phyloP scores from a whole-genome alignment of 345 rosid species.

The Diplotaxis tenuifolia region DNA sequence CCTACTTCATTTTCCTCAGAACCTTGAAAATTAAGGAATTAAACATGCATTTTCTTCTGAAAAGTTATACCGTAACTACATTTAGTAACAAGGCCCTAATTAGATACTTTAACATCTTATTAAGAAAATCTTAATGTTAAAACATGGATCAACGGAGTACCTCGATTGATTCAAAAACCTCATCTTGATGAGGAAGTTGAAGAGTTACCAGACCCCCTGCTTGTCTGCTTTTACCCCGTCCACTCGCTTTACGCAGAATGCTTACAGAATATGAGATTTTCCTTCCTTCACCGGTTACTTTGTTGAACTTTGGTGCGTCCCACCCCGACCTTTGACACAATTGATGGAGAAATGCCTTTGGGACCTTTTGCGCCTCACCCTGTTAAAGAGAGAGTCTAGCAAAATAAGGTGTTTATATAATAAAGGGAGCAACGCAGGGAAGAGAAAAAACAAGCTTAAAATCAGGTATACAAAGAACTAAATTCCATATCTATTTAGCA shows the following conservation, averaged over 20 bases:
- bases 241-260: slow-evolving; percentile 82
- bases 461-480: neutral
- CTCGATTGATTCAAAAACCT: slow-evolving; percentile 62
- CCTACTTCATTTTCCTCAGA: slow-evolving; percentile 10
- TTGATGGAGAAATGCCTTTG: slow-evolving; percentile 88
- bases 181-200: slow-evolving; percentile 72
- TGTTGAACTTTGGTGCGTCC: slow-evolving; percentile 91
- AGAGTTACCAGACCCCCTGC: slow-evolving; percentile 80
- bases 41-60: neutral
- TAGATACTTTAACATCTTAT: slow-evolving; percentile 4
- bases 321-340: slow-evolving; percentile 88
- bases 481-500: slow-evolving; percentile 6
- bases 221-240: slow-evolving; percentile 87
- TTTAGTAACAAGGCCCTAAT: neutral
- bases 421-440: neutral
- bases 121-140: neutral
- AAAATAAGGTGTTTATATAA: neutral
- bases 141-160: slow-evolving; percentile 35
- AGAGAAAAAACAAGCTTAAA: neutral
- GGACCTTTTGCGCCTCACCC: slow-evolving; percentile 76
- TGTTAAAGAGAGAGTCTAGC: slow-evolving; percentile 23
- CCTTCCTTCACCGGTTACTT: slow-evolving; percentile 48
- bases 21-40: neutral
- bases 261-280: slow-evolving; percentile 61
- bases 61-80: slow-evolving; percentile 2